A percentile compares a stretch with the other conserved stretches of the same genome.
phyloP scores from a whole-genome alignment of 306 rosid species.

The Castanea crenata region DNA sequence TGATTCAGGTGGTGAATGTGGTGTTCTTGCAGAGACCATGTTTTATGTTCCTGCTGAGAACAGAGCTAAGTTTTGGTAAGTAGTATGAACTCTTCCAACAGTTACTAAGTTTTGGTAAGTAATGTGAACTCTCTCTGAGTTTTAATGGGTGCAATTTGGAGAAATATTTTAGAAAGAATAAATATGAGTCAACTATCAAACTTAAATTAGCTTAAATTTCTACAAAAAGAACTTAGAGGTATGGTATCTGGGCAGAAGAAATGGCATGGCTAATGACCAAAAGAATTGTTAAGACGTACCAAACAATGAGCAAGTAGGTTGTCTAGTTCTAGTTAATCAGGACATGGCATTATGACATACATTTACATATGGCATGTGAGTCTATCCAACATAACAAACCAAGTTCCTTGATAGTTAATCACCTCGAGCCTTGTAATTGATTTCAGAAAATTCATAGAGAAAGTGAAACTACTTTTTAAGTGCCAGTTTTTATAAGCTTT shows the following conservation, averaged over 20 bases:
- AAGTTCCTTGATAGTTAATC: not conserved
- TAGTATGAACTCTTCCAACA: not conserved
- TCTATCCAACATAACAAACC: not conserved
- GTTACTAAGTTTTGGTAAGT: too few relatives aligned
- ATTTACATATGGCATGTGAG: not conserved
- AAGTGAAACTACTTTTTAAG: too few relatives aligned
- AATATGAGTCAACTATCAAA: too few relatives aligned
- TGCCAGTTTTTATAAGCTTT: too few relatives aligned
- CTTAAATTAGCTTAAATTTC: too few relatives aligned
- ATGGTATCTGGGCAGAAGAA: too few relatives aligned
- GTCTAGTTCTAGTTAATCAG: not conserved
- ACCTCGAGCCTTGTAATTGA: not conserved
- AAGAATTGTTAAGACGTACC: too few relatives aligned
- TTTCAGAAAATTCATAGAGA: not conserved
- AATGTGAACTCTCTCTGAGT: not conserved
- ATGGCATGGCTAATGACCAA: too few relatives aligned
- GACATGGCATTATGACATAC: not conserved
- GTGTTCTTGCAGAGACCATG: constrained; percentile 3
- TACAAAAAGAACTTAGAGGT: too few relatives aligned
- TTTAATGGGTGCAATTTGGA: not conserved
- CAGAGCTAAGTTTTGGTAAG: constrained; percentile 9
- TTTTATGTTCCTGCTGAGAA: constrained; percentile 8
- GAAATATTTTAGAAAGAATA: too few relatives aligned
- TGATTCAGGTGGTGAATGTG: constrained; percentile 10
- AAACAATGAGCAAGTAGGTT: too few relatives aligned